Evolutionary conservation across 352 stramenopile species (phyloP).

Genomic region (Plasmopara viticola): DNA sequence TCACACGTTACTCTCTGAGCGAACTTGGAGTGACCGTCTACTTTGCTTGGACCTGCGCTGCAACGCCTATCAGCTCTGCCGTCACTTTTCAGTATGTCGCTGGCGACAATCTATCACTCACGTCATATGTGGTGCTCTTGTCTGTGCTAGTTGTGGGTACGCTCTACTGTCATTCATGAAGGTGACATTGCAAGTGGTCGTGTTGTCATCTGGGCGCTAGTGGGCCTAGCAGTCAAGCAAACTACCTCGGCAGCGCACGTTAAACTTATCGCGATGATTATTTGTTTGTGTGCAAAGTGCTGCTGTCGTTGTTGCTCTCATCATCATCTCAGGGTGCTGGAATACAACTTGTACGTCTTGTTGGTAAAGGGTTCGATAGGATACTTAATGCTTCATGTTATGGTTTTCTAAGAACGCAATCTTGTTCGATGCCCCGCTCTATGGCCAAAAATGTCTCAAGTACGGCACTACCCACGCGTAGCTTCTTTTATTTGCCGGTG

Average conservation of each 20-base stretch:
- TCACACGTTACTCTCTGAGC: conserved; percentile 45
- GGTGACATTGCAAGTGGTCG: conserved; percentile 50
- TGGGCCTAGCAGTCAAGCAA: conserved; percentile 48
- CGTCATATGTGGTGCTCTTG: conserved; percentile 50
- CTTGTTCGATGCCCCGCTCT: conserved; percentile 26
- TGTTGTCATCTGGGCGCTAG: conserved; percentile 60
- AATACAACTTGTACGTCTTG: conserved; percentile 26
- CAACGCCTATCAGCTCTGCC: conserved; percentile 62
- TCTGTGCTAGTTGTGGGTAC: conserved; percentile 48
- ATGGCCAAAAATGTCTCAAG: conserved; percentile 36
- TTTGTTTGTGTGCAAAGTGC: conserved; percentile 58
- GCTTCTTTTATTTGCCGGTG: not conserved
- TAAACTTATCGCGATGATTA: conserved; percentile 45
- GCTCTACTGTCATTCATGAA: conserved; percentile 53
- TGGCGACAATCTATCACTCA: conserved; percentile 41
- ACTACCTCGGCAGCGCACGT: conserved; percentile 34
- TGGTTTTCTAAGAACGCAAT: conserved; percentile 8
- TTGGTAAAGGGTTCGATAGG: not conserved
- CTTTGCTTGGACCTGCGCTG: conserved; percentile 67
- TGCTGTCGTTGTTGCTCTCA: conserved; percentile 50
- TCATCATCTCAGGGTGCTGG: conserved; percentile 41
- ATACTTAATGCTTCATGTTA: not conserved
- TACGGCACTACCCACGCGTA: conserved; percentile 35
- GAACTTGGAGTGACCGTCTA: conserved; percentile 66
- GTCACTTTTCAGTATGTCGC: conserved; percentile 48